Percentiles rank a stretch among this genome's conserved stretches.
Evolutionary conservation across 768 basidiomycete genomes (phyloP).

Genomic region (Pisolithus orientalis): DNA sequence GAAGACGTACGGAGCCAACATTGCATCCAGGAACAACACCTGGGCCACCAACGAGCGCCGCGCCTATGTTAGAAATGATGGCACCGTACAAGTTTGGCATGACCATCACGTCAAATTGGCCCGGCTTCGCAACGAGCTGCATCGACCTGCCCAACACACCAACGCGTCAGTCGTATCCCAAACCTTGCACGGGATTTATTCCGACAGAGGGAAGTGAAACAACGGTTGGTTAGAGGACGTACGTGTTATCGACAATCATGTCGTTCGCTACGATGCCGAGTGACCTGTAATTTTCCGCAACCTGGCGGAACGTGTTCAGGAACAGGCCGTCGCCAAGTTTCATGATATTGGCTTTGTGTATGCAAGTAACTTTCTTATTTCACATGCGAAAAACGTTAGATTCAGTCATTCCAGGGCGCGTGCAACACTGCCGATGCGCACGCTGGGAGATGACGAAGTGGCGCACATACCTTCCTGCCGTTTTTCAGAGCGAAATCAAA

Average conservation of each 20-base stretch:
- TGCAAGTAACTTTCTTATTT: constrained; percentile 92
- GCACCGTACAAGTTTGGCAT: constrained; percentile 98
- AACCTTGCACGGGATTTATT: background rate
- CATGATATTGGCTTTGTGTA: constrained; percentile 99
- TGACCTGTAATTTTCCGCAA: constrained; percentile 95
- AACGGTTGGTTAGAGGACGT: constrained; percentile 16
- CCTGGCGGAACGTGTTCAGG: constrained; percentile 93
- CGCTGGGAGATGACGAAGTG: background rate
- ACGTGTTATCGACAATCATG: constrained; percentile 99
- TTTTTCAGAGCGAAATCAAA: constrained; percentile 99
- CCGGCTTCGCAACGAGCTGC: constrained; percentile 95
- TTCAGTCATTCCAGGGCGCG: background rate
- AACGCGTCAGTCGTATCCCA: background rate
- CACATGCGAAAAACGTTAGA: background rate
- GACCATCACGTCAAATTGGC: constrained; percentile 99
- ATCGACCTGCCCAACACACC: constrained; percentile 58
- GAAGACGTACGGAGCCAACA: constrained; percentile 73
- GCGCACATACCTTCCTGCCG: constrained; percentile 73
- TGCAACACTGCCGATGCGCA: background rate
- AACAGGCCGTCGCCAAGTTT: constrained; percentile 99
- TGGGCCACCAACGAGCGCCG: constrained; percentile 96
- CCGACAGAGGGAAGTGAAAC: background rate
- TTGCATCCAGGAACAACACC: constrained; percentile 98
- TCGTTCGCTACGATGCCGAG: constrained; percentile 90
- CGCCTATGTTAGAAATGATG: constrained; percentile 97